These are phyloP conservation scores for Gynochthodes officinalis DNA, from an alignment of 257 asterid species.

Conservation along the genomic window DNA sequence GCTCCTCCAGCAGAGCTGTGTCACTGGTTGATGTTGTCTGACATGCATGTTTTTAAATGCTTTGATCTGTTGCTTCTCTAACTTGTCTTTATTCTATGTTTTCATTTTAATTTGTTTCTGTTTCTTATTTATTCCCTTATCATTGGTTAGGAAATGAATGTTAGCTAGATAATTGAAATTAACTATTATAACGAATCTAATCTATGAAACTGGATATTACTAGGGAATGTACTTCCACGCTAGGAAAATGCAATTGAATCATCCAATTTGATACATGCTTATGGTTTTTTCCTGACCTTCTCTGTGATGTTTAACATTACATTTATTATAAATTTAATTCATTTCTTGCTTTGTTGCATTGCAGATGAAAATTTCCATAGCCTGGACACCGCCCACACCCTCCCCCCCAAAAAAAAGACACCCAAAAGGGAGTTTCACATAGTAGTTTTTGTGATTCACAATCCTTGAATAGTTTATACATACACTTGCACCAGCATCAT, in stretches of 20 bases:
- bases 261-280: neutral
- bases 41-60: constrained; percentile 47
- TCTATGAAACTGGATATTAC: neutral
- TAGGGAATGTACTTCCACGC: neutral
- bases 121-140: neutral
- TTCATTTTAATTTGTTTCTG: neutral
- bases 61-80: neutral
- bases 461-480: no score
- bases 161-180: neutral
- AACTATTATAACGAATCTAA: neutral
- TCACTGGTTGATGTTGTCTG: constrained; percentile 82
- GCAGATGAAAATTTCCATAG: no score
- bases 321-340: neutral
- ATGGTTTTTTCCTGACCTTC: neutral
- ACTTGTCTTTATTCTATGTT: no score
- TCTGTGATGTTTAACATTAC: neutral
- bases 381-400: no score
- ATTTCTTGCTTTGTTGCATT: neutral
- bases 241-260: neutral
- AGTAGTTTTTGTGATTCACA: no score
- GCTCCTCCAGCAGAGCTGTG: constrained; percentile 82
- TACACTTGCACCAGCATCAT: no score
- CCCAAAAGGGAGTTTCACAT: no score
- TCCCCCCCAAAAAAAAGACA: no score
- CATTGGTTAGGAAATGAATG: neutral